Percentiles rank a stretch among this genome's conserved stretches.
These are phyloP conservation scores for Closterium sp. DNA, from an alignment of 139 green algal species.

Conservation along the genomic window DNA sequence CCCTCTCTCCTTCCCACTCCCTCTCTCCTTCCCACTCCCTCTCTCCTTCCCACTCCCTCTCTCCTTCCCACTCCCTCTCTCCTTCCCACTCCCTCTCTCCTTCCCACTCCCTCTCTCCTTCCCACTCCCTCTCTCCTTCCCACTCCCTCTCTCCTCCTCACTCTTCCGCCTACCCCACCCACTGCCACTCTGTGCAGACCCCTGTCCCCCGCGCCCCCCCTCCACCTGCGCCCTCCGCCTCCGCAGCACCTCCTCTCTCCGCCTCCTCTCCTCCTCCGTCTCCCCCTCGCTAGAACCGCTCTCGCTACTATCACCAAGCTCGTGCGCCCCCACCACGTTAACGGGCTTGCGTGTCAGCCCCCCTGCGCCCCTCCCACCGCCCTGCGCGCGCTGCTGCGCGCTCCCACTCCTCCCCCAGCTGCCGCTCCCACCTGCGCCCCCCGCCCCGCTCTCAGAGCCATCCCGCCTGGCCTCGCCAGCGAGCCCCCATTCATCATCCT, in stretches of 20 bases:
- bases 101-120: background rate
- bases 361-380: background rate
- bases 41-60: background rate
- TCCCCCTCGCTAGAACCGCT: background rate
- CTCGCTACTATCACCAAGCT: background rate
- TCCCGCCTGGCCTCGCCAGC: background rate
- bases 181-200: background rate
- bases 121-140: background rate
- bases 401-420: background rate
- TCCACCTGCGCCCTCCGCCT: background rate
- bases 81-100: background rate
- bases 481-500: background rate
- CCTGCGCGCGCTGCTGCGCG: background rate
- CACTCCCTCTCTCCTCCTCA: background rate
- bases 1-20: no score
- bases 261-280: background rate
- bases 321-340: background rate
- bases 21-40: no score
- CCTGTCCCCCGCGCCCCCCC: background rate
- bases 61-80: background rate
- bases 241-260: background rate
- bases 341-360: background rate
- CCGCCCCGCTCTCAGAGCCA: background rate
- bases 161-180: background rate
- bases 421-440: background rate